A percentile compares a stretch with the other conserved stretches of the same genome.
Evolutionary conservation across 768 basidiomycete species (phyloP).

Genomic region (Rossbeevera mucosa): DNA sequence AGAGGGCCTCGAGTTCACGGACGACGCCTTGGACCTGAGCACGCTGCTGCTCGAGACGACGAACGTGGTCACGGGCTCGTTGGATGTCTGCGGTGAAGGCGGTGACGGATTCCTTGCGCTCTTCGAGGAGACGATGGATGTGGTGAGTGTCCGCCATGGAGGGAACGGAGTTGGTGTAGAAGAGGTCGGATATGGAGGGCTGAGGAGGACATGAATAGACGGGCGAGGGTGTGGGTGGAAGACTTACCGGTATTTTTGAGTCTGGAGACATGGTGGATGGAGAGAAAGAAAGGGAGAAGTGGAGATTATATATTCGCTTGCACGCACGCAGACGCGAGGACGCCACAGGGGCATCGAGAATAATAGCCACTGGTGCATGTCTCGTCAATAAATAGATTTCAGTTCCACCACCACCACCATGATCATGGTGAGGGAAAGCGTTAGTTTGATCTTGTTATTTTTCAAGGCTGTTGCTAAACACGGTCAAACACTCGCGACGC

Average conservation of each 20-base stretch:
- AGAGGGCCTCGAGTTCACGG: conserved; percentile 24
- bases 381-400: not conserved
- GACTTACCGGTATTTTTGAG: conserved; percentile 22
- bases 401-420: too few species aligned
- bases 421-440: too few species aligned
- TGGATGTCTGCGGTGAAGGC: conserved; percentile 18
- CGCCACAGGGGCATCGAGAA: conserved; percentile 13
- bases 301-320: too few species aligned
- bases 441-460: conserved; percentile 33
- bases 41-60: conserved; percentile 15
- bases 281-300: not conserved
- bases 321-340: not conserved
- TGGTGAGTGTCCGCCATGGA: conserved; percentile 19
- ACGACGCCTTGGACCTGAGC: conserved; percentile 11
- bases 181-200: conserved; percentile 27
- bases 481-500: conserved; percentile 23
- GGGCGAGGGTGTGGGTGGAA: not conserved
- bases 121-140: conserved; percentile 14
- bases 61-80: conserved; percentile 19
- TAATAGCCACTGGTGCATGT: conserved; percentile 13
- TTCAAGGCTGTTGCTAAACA: conserved; percentile 32
- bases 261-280: conserved; percentile 4
- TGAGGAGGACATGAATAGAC: not conserved
- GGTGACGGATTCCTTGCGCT: conserved; percentile 14
- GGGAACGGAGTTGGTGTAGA: conserved; percentile 26